These are phyloP conservation scores for Helichrysum umbraculigerum DNA, from an alignment of 129 eudicot species.

Conservation along the genomic window DNA sequence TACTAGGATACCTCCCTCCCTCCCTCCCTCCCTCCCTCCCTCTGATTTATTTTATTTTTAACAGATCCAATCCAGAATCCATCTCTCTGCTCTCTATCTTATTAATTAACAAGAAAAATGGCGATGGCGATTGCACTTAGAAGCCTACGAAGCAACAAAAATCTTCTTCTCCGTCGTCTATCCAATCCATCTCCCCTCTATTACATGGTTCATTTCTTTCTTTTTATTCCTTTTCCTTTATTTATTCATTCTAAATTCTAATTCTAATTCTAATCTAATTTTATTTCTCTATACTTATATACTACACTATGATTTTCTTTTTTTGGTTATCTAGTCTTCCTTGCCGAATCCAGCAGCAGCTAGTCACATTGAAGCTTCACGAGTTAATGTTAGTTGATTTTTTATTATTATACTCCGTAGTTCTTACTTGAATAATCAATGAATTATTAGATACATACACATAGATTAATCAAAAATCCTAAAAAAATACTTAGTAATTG, in stretches of 20 bases:
- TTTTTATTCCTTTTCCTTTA: neutral
- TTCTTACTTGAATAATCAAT: no score
- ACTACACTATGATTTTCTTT: no score
- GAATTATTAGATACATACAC: no score
- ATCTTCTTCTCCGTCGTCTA: slow-evolving; percentile 40
- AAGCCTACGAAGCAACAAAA: slow-evolving; percentile 23
- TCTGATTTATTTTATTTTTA: neutral
- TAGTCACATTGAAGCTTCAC: slow-evolving; percentile 44
- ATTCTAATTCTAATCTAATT: no score
- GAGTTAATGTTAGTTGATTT: slow-evolving; percentile 46
- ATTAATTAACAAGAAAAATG: no score
- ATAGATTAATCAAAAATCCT: no score
- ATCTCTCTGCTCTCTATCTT: no score
- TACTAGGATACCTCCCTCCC: no score
- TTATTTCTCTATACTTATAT: neutral
- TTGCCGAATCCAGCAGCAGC: slow-evolving; percentile 54
- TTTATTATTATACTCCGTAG: neutral
- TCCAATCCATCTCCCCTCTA: slow-evolving; percentile 42
- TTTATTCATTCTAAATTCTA: neutral
- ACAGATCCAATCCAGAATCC: slow-evolving; percentile 3
- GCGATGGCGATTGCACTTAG: slow-evolving; percentile 75
- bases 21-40: neutral
- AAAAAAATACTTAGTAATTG: no score
- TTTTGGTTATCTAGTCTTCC: slow-evolving; percentile 54
- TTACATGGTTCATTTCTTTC: slow-evolving; percentile 42